A percentile compares a stretch with the other conserved stretches of the same genome.
These are phyloP conservation scores for Tagetes erecta DNA, from an alignment of 129 eudicot species.

Conservation along the genomic window DNA sequence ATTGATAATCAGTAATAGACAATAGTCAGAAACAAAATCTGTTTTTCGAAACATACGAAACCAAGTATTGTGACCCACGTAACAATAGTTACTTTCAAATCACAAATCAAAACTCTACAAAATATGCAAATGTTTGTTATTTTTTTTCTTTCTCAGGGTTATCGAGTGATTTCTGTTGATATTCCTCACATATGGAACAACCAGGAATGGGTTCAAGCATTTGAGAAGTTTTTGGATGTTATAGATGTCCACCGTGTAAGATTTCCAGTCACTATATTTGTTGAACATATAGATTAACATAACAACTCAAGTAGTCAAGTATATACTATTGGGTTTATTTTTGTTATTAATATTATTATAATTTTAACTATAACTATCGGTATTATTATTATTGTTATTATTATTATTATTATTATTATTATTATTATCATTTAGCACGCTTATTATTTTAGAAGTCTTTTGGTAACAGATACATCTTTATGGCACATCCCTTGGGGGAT, in stretches of 20 bases:
- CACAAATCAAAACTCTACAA: not conserved
- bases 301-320: not conserved
- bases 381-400: not conserved
- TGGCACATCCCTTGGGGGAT: constrained; percentile 96
- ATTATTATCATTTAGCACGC: not conserved
- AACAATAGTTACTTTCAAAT: not conserved
- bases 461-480: constrained; percentile 80
- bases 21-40: not conserved
- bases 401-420: too few relatives aligned
- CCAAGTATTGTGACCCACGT: not conserved
- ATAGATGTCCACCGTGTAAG: constrained; percentile 97
- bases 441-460: constrained; percentile 13
- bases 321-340: constrained; percentile 12
- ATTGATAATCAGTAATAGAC: not conserved
- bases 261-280: constrained; percentile 10
- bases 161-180: constrained; percentile 93
- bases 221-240: constrained; percentile 95
- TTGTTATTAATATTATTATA: not conserved
- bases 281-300: constrained; percentile 8
- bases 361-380: not conserved
- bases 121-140: not conserved
- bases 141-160: constrained; percentile 61
- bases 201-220: constrained; percentile 93
- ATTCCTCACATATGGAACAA: constrained; percentile 95
- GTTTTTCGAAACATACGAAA: not conserved